Evolutionary conservation across 805 yeast genomes (phyloP).

Genomic region (Pichia occidentalis): DNA sequence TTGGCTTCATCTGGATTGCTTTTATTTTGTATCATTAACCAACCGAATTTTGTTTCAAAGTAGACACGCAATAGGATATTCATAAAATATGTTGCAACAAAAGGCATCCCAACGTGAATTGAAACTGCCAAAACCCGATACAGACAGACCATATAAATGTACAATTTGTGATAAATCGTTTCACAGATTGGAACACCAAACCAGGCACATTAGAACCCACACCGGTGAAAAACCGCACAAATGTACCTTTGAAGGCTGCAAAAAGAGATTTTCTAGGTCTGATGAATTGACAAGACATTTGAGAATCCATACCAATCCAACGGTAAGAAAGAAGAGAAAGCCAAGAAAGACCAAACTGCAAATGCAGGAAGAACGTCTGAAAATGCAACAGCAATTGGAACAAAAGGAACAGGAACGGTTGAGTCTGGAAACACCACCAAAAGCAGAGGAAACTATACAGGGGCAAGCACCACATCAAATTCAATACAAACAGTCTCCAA

Average conservation of each 20-base stretch:
- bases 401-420: neutral
- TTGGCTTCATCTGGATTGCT: too few relatives aligned
- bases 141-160: slow-evolving; percentile 60
- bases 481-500: neutral
- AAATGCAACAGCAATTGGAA: slow-evolving; percentile 6
- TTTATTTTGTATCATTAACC: too few relatives aligned
- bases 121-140: slow-evolving; percentile 25
- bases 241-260: slow-evolving; percentile 67
- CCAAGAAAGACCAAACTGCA: slow-evolving; percentile 19
- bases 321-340: slow-evolving; percentile 49
- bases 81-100: too few relatives aligned
- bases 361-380: slow-evolving; percentile 12
- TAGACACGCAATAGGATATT: too few relatives aligned
- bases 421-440: too few relatives aligned
- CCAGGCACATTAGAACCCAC: slow-evolving; percentile 73
- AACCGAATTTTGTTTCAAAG: too few relatives aligned
- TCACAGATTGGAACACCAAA: slow-evolving; percentile 70
- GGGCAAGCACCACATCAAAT: neutral
- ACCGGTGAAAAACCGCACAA: slow-evolving; percentile 79
- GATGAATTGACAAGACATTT: slow-evolving; percentile 72
- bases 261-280: slow-evolving; percentile 59
- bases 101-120: too few relatives aligned
- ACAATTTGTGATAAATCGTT: slow-evolving; percentile 70
- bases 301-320: slow-evolving; percentile 67
- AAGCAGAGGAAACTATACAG: neutral